Evolutionary conservation across 345 rosid genomes (phyloP).

Genomic region (Linum trigynum): DNA sequence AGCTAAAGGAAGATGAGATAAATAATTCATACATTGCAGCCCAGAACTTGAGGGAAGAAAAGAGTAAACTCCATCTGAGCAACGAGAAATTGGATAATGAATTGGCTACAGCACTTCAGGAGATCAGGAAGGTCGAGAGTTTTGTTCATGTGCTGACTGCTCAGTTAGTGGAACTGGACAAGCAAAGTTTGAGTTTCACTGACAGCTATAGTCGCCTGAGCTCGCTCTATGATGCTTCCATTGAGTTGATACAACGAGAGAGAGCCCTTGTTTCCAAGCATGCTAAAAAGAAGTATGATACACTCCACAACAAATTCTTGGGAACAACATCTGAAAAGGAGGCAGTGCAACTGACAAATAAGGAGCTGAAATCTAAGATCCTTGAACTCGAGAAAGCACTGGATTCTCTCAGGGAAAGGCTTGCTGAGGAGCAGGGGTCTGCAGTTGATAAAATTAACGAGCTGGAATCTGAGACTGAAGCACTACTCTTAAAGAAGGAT

Average conservation of each 20-base stretch:
- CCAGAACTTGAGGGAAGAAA: slow-evolving; percentile 53
- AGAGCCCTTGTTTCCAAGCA: slow-evolving; percentile 36
- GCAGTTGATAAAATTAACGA: slow-evolving; percentile 46
- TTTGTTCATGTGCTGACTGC: slow-evolving; percentile 36
- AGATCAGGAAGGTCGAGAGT: slow-evolving; percentile 45
- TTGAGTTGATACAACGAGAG: slow-evolving; percentile 43
- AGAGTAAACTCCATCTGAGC: slow-evolving; percentile 37
- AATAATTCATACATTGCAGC: slow-evolving; percentile 32
- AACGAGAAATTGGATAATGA: slow-evolving; percentile 37
- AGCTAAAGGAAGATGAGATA: slow-evolving; percentile 51
- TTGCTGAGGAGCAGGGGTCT: slow-evolving; percentile 40
- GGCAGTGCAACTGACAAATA: slow-evolving; percentile 34
- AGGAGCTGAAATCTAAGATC: slow-evolving; percentile 36
- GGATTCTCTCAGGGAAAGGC: slow-evolving; percentile 39
- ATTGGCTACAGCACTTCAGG: slow-evolving; percentile 35
- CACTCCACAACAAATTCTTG: slow-evolving; percentile 47
- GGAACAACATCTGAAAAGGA: slow-evolving; percentile 41
- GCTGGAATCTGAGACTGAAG: slow-evolving; percentile 61
- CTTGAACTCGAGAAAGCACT: slow-evolving; percentile 52
- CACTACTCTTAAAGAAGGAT: slow-evolving; percentile 40
- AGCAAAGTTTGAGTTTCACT: slow-evolving; percentile 34
- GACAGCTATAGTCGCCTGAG: slow-evolving; percentile 49
- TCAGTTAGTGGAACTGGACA: slow-evolving; percentile 53
- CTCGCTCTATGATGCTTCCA: slow-evolving; percentile 37
- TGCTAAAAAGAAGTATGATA: slow-evolving; percentile 39